These are phyloP conservation scores for Cadophora sp. DNA, from an alignment of 2,329 filamentous ascomycete species.

Conservation along the genomic window DNA sequence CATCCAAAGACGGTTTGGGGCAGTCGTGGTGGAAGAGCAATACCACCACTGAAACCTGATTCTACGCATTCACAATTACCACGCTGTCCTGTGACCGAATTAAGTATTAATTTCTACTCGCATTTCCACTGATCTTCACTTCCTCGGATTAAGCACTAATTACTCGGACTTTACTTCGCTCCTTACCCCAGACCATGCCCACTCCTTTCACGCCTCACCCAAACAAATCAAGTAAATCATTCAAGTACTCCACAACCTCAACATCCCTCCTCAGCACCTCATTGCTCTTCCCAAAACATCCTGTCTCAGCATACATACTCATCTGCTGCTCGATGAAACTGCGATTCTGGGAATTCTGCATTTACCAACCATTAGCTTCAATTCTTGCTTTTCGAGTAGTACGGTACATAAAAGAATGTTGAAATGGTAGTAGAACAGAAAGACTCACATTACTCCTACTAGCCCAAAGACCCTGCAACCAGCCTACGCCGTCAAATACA, in stretches of 20 bases:
- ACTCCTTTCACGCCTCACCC: neutral
- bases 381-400: neutral
- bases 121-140: too few species aligned
- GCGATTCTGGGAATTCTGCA: slow-evolving; percentile 42
- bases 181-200: too few species aligned
- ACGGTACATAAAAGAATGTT: neutral
- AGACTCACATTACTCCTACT: slow-evolving; percentile 41
- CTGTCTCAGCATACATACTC: slow-evolving; percentile 35
- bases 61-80: too few species aligned
- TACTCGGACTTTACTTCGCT: too few species aligned
- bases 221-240: slow-evolving; percentile 44
- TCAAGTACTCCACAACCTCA: slow-evolving; percentile 46
- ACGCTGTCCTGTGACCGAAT: too few species aligned
- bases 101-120: too few species aligned
- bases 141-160: too few species aligned
- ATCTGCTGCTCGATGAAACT: slow-evolving; percentile 46
- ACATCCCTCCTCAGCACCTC: slow-evolving; percentile 44
- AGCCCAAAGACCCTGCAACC: slow-evolving; percentile 44
- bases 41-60: too few species aligned
- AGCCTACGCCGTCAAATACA: slow-evolving; percentile 37
- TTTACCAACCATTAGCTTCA: neutral
- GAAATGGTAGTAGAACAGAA: neutral
- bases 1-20: too few species aligned
- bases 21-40: too few species aligned
- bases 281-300: slow-evolving; percentile 41